phyloP scores from a whole-genome alignment of 2,329 filamentous ascomycete genomes.

The Diaporthe sp. region DNA sequence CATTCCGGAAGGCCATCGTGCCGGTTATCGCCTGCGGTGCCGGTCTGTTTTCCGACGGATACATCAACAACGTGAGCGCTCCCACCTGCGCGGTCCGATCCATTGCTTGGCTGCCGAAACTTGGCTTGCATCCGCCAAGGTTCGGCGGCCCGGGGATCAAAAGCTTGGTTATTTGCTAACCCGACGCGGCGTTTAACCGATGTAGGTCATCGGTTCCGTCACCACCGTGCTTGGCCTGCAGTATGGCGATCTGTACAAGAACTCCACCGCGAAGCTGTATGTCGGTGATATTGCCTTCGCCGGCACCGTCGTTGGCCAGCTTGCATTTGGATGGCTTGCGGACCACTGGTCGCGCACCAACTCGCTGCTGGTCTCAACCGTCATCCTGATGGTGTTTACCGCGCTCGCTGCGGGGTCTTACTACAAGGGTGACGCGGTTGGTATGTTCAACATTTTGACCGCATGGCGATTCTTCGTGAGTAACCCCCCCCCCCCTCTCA shows the following conservation, averaged over 20 bases:
- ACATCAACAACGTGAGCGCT: conserved; percentile 80
- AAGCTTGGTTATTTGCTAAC: conserved; percentile 21
- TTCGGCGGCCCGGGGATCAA: background rate
- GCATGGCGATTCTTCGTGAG: conserved; percentile 83
- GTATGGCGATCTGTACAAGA: conserved; percentile 78
- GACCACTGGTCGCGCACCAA: conserved; percentile 90
- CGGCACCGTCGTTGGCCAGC: conserved; percentile 85
- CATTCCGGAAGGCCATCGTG: conserved; percentile 50
- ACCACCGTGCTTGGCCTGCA: conserved; percentile 79
- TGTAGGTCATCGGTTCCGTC: conserved; percentile 86
- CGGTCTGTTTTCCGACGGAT: conserved; percentile 91
- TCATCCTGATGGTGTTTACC: conserved; percentile 88
- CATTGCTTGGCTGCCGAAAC: background rate
- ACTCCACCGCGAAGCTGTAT: conserved; percentile 78
- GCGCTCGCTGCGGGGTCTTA: conserved; percentile 84
- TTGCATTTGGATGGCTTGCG: conserved; percentile 83
- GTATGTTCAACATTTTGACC: conserved; percentile 60
- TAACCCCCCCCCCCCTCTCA: conserved; percentile 51
- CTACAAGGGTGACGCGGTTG: conserved; percentile 63
- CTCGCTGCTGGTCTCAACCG: conserved; percentile 82
- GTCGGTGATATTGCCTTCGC: conserved; percentile 82
- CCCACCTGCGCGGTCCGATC: conserved; percentile 26
- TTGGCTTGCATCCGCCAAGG: conserved; percentile 24
- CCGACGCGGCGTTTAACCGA: background rate
- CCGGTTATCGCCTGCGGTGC: conserved; percentile 91